Conservation (phyloP, 331 rosid species). For the Saraca asoca region DNA sequence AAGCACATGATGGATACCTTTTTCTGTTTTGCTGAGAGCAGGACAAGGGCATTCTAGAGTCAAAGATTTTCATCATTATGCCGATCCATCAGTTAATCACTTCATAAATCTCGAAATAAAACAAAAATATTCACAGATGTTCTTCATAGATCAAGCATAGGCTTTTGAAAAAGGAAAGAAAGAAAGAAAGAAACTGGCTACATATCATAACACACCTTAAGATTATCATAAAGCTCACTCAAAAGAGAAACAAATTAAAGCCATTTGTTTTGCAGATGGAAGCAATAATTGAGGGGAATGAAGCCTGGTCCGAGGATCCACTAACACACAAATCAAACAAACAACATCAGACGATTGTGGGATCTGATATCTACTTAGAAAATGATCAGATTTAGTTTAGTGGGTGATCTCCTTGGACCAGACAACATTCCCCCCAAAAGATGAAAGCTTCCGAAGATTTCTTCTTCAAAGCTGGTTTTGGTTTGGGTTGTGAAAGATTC, state of each 20-base stretch:
- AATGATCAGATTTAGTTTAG: background rate
- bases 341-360: background rate
- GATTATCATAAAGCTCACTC: background rate
- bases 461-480: background rate
- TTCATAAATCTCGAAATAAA: background rate
- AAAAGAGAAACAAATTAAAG: background rate
- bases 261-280: slow-evolving; percentile 31
- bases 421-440: slow-evolving; percentile 66
- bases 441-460: slow-evolving; percentile 46
- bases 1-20: slow-evolving; percentile 45
- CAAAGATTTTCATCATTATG: slow-evolving; percentile 49
- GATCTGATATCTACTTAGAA: background rate
- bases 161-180: background rate
- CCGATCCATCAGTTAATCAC: slow-evolving; percentile 29
- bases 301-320: slow-evolving; percentile 71
- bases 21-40: slow-evolving; percentile 28
- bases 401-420: slow-evolving; percentile 54
- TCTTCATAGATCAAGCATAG: background rate
- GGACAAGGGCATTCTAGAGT: slow-evolving; percentile 30
- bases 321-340: background rate
- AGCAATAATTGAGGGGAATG: slow-evolving; percentile 65
- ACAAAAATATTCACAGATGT: background rate
- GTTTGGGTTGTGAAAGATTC: background rate
- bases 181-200: no score
- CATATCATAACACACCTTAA: slow-evolving; percentile 35